Base-by-base conservation (phyloP, 345 rosid genomes). In the Garcia nutans region DNA sequence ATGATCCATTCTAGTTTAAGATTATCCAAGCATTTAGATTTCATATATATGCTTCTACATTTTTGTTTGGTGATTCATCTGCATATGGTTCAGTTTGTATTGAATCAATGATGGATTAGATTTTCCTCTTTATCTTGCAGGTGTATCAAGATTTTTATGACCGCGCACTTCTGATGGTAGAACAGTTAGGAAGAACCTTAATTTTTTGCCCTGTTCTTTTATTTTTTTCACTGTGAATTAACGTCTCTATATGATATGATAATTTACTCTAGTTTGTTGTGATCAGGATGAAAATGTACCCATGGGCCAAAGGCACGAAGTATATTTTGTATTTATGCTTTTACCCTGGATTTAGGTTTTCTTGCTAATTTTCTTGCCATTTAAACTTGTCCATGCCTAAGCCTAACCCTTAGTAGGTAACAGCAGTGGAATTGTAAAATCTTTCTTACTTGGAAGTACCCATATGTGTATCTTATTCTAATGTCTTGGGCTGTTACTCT, bases 271-370 rank as follows among this genome's bases (percentile, higher is more conserved):
- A 72, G 79, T 74, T 74, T 81, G 56, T 78, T 79, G 67, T 85
- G 89, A 73, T 80, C 72, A 62, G 82, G 78, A 86, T 80, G 82
- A 84, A 84, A 81, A 84, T 81, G 84, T 81, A 79, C 67, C 71
- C 71, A 56, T 0, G 79, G 86, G 80, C 75, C 49, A 66, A 77
- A 79, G 87, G 91, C 81, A 81, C 63, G 84, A 73, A 71, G 65
- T 82, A 78, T 84, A 80, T 65, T 65, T 84, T 86, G 87, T 86
- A 85, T 87, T 83, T 79, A 83, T 63, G 82, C 86, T 84, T 71
- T 79, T 62, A 75, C 84, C 87, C 70, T 79, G 67, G 82, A 74
- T 80, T 70, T 87, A 83, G 80, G 83, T 62, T 68, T 76, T 61
- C 65, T 49, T 68, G 82, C 80, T 84, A 71, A 74, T 69, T 77